These are phyloP conservation scores for Sphaerostilbella broomeana DNA, from an alignment of 2,329 filamentous ascomycete species.

Conservation along the genomic window DNA sequence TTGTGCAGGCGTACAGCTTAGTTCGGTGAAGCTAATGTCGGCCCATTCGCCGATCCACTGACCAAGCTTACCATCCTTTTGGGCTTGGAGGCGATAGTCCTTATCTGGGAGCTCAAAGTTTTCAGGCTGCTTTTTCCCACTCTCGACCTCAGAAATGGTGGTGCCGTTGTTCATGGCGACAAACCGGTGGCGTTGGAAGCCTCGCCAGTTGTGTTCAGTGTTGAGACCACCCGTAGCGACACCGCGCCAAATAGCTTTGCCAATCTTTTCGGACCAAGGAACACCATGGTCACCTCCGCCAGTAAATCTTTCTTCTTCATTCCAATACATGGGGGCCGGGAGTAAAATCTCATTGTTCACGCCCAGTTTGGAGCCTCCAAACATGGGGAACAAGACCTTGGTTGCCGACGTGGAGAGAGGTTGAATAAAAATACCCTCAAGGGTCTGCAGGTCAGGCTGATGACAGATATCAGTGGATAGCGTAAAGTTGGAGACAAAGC, in stretches of 20 bases:
- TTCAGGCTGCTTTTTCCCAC: conserved; percentile 34
- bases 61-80: conserved; percentile 37
- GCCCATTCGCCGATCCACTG: conserved; percentile 45
- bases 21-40: conserved; percentile 47
- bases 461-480: conserved; percentile 57
- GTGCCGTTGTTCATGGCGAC: conserved; percentile 66
- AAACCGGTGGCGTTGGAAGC: conserved; percentile 71
- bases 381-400: conserved; percentile 55
- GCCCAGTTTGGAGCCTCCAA: conserved; percentile 61
- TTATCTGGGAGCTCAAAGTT: conserved; percentile 49
- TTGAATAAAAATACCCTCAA: conserved; percentile 59
- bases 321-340: conserved; percentile 64
- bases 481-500: conserved; percentile 57
- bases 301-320: conserved; percentile 54
- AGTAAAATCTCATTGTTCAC: conserved; percentile 66
- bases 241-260: conserved; percentile 56
- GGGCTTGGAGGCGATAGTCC: conserved; percentile 42
- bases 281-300: conserved; percentile 48
- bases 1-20: conserved; percentile 41
- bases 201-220: conserved; percentile 56
- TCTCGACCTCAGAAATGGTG: conserved; percentile 44
- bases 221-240: conserved; percentile 60
- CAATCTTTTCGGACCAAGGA: conserved; percentile 50
- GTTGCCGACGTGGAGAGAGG: conserved; percentile 52
- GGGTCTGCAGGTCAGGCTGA: conserved; percentile 55